Conservation (phyloP, 1,139 yeast genomes). For the Pichia sp. region DNA sequence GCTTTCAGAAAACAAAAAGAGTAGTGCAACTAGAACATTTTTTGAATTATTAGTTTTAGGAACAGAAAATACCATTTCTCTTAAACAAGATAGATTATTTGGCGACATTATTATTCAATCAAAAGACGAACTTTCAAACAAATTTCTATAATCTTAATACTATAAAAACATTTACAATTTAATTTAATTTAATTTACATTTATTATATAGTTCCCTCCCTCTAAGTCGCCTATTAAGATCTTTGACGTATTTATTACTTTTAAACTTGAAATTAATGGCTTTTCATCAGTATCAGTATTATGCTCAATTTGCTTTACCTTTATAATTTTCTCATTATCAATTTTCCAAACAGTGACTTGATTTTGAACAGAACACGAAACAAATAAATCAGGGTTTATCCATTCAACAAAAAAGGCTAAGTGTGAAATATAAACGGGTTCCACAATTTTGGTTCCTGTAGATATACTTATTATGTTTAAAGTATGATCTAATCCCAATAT, state of each 20-base stretch:
- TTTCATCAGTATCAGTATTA: background rate
- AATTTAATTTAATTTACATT: conserved; percentile 1
- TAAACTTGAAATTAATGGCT: background rate
- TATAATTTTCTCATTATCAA: conserved; percentile 20
- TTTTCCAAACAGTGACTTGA: conserved; percentile 40
- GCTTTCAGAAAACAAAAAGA: conserved; percentile 12
- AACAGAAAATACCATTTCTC: conserved; percentile 61
- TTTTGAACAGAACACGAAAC: conserved; percentile 17
- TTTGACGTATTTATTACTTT: background rate
- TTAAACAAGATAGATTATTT: conserved; percentile 57
- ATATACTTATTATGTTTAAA: background rate
- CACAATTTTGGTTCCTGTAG: background rate
- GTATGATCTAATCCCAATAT: conserved; percentile 9
- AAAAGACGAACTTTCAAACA: conserved; percentile 43
- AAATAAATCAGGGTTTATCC: conserved; percentile 2
- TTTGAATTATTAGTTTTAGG: conserved; percentile 82
- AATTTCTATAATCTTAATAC: conserved; percentile 17
- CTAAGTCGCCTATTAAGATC: conserved; percentile 15
- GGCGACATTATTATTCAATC: conserved; percentile 52
- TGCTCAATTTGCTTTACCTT: background rate
- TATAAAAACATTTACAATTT: background rate
- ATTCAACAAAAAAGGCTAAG: conserved; percentile 2
- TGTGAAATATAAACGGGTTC: background rate
- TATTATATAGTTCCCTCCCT: conserved; percentile 8
- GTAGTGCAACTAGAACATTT: conserved; percentile 60